Conservation (phyloP, 2,329 filamentous ascomycete genomes). For the Penicillium sp. region DNA sequence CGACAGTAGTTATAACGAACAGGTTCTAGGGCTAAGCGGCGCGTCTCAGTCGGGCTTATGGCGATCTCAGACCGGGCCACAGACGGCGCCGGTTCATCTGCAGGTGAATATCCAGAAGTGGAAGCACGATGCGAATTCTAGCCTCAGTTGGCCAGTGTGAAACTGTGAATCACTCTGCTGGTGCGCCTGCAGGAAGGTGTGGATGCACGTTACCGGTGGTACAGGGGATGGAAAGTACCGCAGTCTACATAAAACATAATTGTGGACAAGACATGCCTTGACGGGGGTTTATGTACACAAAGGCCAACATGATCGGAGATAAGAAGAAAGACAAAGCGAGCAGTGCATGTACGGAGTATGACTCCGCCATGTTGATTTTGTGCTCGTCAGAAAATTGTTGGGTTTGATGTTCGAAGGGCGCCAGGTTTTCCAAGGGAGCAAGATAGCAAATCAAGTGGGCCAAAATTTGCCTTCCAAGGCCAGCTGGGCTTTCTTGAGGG, state of each 20-base stretch:
- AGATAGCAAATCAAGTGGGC: neutral
- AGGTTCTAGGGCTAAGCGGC: neutral
- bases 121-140: neutral
- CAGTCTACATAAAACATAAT: neutral
- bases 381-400: neutral
- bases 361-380: neutral
- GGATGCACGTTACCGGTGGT: neutral
- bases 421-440: neutral
- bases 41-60: neutral
- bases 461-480: neutral
- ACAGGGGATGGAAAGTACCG: neutral
- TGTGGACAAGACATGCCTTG: neutral
- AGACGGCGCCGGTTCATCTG: neutral
- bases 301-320: neutral
- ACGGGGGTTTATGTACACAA: neutral
- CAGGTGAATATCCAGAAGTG: neutral
- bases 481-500: neutral
- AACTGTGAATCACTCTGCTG: neutral
- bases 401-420: neutral
- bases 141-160: neutral
- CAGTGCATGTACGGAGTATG: neutral
- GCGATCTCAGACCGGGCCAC: neutral
- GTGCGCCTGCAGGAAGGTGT: neutral
- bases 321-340: neutral
- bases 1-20: neutral